phyloP scores from a whole-genome alignment of 2,329 filamentous ascomycete species.

The Fusarium xylarioides region DNA sequence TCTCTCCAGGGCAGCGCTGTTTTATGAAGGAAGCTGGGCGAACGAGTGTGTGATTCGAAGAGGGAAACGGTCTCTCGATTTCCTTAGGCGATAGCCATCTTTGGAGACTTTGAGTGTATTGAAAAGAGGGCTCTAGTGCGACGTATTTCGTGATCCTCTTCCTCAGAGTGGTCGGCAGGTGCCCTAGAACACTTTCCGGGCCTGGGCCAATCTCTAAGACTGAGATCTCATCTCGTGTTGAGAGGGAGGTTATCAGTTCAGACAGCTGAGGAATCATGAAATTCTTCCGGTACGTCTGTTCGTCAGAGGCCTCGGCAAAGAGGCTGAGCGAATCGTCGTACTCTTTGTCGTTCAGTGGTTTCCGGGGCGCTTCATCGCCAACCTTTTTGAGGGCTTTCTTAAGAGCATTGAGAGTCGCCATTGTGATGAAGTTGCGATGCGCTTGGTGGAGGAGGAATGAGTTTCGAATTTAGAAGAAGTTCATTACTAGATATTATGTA shows the following conservation, averaged over 20 bases:
- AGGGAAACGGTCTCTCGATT: constrained; percentile 50
- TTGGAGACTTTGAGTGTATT: constrained; percentile 57
- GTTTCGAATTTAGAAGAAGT: neutral
- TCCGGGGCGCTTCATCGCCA: constrained; percentile 25
- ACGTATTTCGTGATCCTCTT: constrained; percentile 58
- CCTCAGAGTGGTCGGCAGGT: constrained; percentile 55
- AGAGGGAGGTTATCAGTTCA: constrained; percentile 51
- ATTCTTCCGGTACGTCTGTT: constrained; percentile 55
- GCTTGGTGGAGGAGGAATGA: neutral
- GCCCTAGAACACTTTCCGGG: constrained; percentile 61
- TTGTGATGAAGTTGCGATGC: neutral
- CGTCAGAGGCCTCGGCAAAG: constrained; percentile 49
- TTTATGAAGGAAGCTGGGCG: constrained; percentile 50
- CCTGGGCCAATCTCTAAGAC: constrained; percentile 69
- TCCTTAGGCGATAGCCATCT: constrained; percentile 50
- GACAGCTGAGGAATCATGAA: constrained; percentile 63
- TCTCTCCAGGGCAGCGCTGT: constrained; percentile 46
- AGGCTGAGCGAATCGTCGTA: constrained; percentile 60
- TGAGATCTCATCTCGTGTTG: constrained; percentile 55
- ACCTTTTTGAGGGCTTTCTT: constrained; percentile 52
- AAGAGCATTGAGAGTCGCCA: constrained; percentile 52
- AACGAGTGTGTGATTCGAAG: constrained; percentile 49
- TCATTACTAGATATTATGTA: neutral
- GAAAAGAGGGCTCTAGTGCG: constrained; percentile 62
- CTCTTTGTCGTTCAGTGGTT: constrained; percentile 56